Percentiles rank a stretch among this genome's conserved stretches.
Conservation (phyloP, 208 protist species). For the Crithidia expoeki region DNA sequence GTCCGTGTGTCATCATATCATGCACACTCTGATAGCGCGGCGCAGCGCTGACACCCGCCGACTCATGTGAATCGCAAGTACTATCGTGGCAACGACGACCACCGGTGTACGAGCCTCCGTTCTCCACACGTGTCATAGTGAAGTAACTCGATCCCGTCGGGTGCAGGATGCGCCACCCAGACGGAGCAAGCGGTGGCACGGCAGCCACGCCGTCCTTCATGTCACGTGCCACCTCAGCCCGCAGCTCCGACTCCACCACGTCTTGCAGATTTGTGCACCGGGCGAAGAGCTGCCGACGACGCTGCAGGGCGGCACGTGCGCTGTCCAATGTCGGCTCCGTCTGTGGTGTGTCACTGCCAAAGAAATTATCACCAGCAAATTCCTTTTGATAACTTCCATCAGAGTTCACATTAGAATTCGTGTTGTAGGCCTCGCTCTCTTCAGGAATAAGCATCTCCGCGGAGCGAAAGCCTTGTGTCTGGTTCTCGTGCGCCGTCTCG, state of each 20-base stretch:
- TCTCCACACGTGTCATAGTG: slow-evolving; percentile 42
- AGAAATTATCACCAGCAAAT: background rate
- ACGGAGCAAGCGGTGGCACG: slow-evolving; percentile 73
- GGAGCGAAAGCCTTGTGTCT: background rate
- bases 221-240: slow-evolving; percentile 76
- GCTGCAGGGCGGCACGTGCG: slow-evolving; percentile 16
- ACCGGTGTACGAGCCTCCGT: background rate
- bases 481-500: background rate
- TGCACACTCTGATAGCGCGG: slow-evolving; percentile 70
- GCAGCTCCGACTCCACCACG: slow-evolving; percentile 49
- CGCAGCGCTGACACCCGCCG: background rate
- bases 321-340: slow-evolving; percentile 7
- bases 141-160: slow-evolving; percentile 60
- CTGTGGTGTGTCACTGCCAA: slow-evolving; percentile 1
- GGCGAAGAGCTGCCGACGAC: slow-evolving; percentile 23
- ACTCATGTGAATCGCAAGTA: no score
- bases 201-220: slow-evolving; percentile 62
- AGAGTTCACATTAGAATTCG: background rate
- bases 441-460: slow-evolving; percentile 11
- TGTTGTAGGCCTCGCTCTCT: background rate
- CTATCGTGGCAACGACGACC: no score
- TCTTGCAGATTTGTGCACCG: slow-evolving; percentile 20
- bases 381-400: background rate
- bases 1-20: slow-evolving; percentile 30
- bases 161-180: slow-evolving; percentile 72